phyloP scores from a whole-genome alignment of 2,329 filamentous ascomycete genomes.

The Aureobasidium melanogenum region DNA sequence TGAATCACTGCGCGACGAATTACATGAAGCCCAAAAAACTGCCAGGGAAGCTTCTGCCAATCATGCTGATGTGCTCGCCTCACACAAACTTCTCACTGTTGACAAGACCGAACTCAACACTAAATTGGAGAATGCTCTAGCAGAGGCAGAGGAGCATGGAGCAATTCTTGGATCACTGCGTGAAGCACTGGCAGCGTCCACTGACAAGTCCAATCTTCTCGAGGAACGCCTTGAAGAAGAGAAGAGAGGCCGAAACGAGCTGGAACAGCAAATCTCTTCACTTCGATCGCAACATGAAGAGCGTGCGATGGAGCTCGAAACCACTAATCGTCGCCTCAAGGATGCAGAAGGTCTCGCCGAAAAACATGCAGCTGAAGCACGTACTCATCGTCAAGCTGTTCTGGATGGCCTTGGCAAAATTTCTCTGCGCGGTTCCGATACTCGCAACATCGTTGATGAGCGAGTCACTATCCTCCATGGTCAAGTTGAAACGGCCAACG shows the following conservation, averaged over 20 bases:
- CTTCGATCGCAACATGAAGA: constrained; percentile 78
- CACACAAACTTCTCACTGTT: constrained; percentile 66
- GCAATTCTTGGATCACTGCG: constrained; percentile 66
- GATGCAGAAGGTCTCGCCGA: constrained; percentile 85
- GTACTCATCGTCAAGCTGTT: constrained; percentile 74
- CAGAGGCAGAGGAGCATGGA: constrained; percentile 60
- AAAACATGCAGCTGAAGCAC: constrained; percentile 78
- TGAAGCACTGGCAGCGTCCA: constrained; percentile 68
- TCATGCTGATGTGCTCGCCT: constrained; percentile 65
- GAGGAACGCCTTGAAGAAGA: constrained; percentile 82
- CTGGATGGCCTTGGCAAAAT: constrained; percentile 74
- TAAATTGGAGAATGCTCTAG: constrained; percentile 58
- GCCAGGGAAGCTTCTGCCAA: constrained; percentile 74
- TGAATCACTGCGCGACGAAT: constrained; percentile 73
- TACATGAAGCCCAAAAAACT: constrained; percentile 70
- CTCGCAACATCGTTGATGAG: constrained; percentile 49
- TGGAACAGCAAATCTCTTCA: constrained; percentile 67
- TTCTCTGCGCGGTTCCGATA: constrained; percentile 43
- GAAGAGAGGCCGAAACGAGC: constrained; percentile 60
- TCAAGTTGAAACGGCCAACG: constrained; percentile 70
- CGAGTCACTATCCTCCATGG: constrained; percentile 66
- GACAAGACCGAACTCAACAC: constrained; percentile 71
- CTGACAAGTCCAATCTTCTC: constrained; percentile 64
- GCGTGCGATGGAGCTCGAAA: constrained; percentile 66
- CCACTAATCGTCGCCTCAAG: constrained; percentile 61